Evolutionary conservation across 2,329 filamentous ascomycete species (phyloP).

Genomic region (Plectosphaerella sp.): DNA sequence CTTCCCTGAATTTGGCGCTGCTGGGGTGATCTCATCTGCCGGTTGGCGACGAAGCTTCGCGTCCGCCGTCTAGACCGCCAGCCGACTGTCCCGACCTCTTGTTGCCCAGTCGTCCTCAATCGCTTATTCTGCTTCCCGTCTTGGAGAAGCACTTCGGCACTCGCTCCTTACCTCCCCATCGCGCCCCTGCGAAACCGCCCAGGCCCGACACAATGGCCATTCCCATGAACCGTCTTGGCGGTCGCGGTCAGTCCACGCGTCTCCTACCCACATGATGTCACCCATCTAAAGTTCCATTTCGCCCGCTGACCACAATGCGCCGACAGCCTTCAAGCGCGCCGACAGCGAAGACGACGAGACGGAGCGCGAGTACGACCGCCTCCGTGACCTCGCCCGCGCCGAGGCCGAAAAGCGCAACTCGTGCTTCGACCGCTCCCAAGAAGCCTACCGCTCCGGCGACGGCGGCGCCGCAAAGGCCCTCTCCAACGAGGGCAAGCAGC

Average conservation of each 20-base stretch:
- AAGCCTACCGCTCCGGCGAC: constrained; percentile 81
- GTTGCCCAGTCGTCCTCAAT: no score
- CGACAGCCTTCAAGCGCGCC: constrained; percentile 71
- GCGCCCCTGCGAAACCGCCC: no score
- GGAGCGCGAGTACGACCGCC: constrained; percentile 87
- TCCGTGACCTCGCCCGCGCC: constrained; percentile 75
- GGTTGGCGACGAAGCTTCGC: no score
- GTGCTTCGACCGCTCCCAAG: constrained; percentile 70
- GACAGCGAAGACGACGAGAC: constrained; percentile 57
- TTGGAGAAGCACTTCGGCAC: no score
- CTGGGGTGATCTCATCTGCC: no score
- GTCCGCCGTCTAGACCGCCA: no score
- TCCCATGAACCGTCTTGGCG: constrained; percentile 13
- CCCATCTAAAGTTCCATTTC: background rate
- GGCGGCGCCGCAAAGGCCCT: constrained; percentile 78
- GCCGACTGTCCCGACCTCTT: no score
- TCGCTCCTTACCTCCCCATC: background rate
- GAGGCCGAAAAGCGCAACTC: constrained; percentile 74
- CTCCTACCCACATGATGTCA: constrained; percentile 1
- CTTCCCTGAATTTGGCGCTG: no score
- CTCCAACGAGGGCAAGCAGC: constrained; percentile 78
- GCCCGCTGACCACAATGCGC: background rate
- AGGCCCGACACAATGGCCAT: constrained; percentile 7
- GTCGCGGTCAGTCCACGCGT: constrained; percentile 9
- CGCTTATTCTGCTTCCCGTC: no score